Conservation (phyloP, 2,329 filamentous ascomycete genomes). For the Exophiala xenobiotica region DNA sequence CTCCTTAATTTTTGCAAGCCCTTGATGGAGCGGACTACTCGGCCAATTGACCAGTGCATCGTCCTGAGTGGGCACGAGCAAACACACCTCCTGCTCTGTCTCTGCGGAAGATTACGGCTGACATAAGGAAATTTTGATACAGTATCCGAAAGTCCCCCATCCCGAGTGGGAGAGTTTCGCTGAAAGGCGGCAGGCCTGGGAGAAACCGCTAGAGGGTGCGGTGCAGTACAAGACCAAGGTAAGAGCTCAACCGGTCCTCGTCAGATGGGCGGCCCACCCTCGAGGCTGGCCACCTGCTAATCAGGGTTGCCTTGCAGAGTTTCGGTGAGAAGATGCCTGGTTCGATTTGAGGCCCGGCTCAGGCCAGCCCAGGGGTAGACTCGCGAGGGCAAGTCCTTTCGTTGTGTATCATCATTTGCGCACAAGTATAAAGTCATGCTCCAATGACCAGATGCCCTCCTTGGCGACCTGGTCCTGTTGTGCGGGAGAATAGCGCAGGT, state of each 20-base stretch:
- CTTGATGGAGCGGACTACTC: too few relatives aligned
- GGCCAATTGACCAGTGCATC: too few relatives aligned
- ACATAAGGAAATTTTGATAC: not conserved
- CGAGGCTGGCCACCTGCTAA: too few relatives aligned
- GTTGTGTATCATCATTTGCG: not conserved
- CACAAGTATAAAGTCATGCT: conserved; percentile 12
- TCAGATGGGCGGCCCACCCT: not conserved
- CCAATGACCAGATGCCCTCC: conserved; percentile 18
- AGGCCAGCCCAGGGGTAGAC: too few relatives aligned
- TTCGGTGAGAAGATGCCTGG: conserved; percentile 21
- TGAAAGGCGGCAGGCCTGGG: conserved; percentile 21
- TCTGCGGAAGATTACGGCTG: too few relatives aligned
- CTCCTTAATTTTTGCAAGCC: not conserved
- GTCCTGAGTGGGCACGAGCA: too few relatives aligned
- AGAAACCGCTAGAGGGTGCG: conserved; percentile 20
- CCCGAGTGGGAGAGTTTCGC: conserved; percentile 30
- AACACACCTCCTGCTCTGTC: too few relatives aligned
- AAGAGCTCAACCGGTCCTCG: not conserved
- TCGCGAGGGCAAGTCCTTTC: too few relatives aligned
- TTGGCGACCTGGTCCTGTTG: conserved; percentile 28
- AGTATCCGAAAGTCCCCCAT: conserved; percentile 24
- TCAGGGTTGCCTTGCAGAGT: conserved; percentile 4
- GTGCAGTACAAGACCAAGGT: conserved; percentile 28
- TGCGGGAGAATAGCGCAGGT: not conserved
- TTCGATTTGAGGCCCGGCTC: conserved; percentile 13